These are phyloP conservation scores for Saccharomycopsis vini DNA, from an alignment of 805 yeast genomes.

Conservation along the genomic window DNA sequence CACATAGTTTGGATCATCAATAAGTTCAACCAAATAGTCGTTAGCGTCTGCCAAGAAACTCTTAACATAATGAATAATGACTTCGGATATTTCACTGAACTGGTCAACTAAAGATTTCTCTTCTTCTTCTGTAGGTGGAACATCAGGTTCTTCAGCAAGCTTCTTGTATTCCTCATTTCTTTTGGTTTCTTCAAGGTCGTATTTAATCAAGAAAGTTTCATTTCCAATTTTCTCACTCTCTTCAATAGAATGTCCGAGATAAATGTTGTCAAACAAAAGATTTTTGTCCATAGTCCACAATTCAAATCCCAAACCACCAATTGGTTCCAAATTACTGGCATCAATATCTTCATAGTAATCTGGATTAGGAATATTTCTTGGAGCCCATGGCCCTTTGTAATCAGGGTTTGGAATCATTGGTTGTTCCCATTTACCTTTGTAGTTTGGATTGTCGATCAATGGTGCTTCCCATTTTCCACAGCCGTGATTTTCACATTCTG, in stretches of 20 bases:
- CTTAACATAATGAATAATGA: slow-evolving; percentile 40
- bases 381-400: slow-evolving; percentile 73
- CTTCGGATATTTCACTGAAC: slow-evolving; percentile 42
- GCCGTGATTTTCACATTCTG: slow-evolving; percentile 60
- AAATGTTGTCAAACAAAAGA: slow-evolving; percentile 73
- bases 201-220: slow-evolving; percentile 53
- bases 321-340: slow-evolving; percentile 55
- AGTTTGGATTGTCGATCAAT: slow-evolving; percentile 54
- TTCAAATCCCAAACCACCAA: slow-evolving; percentile 82
- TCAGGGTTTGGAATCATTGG: slow-evolving; percentile 65
- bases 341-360: slow-evolving; percentile 46
- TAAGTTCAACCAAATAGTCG: slow-evolving; percentile 32
- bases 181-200: slow-evolving; percentile 38
- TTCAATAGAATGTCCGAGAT: slow-evolving; percentile 71
- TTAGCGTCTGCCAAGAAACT: slow-evolving; percentile 24
- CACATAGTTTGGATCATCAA: slow-evolving; percentile 36
- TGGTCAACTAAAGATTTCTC: slow-evolving; percentile 11
- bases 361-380: slow-evolving; percentile 61
- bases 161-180: slow-evolving; percentile 31
- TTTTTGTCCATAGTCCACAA: slow-evolving; percentile 79
- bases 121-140: slow-evolving; percentile 19
- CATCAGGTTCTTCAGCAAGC: slow-evolving; percentile 38
- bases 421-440: slow-evolving; percentile 70
- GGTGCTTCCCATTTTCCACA: slow-evolving; percentile 82
- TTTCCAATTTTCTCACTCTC: slow-evolving; percentile 86